Evolutionary conservation across 345 rosid species (phyloP).

Genomic region (Moringa oleifera): DNA sequence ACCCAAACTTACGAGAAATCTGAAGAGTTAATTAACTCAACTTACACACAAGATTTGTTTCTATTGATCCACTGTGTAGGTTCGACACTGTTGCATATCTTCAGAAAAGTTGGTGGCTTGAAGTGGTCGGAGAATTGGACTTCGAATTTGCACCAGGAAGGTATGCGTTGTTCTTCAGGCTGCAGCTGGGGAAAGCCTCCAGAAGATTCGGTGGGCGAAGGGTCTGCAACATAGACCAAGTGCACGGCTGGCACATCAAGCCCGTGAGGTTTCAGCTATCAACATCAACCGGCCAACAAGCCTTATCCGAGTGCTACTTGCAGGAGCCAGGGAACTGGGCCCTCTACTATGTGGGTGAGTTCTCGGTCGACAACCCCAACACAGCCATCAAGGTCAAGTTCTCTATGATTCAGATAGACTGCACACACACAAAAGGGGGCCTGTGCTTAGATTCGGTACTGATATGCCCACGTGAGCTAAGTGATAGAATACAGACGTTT

Average conservation of each 20-base stretch:
- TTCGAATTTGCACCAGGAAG: conserved; percentile 72
- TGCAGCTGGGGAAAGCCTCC: conserved; percentile 57
- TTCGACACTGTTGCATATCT: conserved; percentile 76
- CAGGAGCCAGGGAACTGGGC: conserved; percentile 61
- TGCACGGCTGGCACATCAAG: conserved; percentile 86
- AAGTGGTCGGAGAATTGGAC: conserved; percentile 65
- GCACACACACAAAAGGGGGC: conserved; percentile 96
- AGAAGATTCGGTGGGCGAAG: conserved; percentile 63
- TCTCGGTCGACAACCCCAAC: conserved; percentile 38
- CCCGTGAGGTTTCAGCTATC: conserved; percentile 73
- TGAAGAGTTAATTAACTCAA: no score
- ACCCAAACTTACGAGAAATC: no score
- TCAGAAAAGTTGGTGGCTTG: conserved; percentile 97
- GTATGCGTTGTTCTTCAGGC: conserved; percentile 66
- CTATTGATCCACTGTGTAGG: no score
- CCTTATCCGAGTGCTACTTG: conserved; percentile 50
- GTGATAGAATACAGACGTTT: no score
- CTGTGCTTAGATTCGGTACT: conserved; percentile 73
- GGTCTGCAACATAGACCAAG: conserved; percentile 57
- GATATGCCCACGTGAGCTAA: conserved; percentile 55
- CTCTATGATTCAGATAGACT: conserved; percentile 91
- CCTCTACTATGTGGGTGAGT: conserved; percentile 70
- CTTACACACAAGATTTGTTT: no score
- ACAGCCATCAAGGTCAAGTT: conserved; percentile 47
- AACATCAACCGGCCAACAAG: conserved; percentile 61